Percentiles rank a stretch among this genome's conserved stretches.
phyloP scores from a whole-genome alignment of 768 basidiomycete genomes.

The Tremella mesenterica region DNA sequence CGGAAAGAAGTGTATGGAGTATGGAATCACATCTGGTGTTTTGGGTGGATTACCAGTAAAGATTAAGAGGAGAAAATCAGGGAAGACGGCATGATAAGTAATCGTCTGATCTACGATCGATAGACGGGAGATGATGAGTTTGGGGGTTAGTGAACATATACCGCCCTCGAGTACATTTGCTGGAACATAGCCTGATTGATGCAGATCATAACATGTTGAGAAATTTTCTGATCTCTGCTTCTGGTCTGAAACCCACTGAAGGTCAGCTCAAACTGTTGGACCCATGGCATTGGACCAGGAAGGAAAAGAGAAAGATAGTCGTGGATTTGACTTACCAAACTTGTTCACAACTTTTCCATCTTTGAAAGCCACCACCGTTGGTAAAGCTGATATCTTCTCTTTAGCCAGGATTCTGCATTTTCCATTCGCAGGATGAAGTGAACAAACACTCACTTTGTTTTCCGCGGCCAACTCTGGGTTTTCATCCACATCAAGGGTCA shows the following conservation, averaged over 20 bases:
- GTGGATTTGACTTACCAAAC: slow-evolving; percentile 26
- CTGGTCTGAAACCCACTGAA: slow-evolving; percentile 24
- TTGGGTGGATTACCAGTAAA: too few relatives aligned
- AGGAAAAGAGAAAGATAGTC: too few relatives aligned
- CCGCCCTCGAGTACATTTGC: too few relatives aligned
- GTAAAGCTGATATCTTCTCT: slow-evolving; percentile 30
- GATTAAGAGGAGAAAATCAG: too few relatives aligned
- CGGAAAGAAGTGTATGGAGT: too few relatives aligned
- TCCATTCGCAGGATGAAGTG: not conserved
- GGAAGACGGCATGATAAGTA: too few relatives aligned
- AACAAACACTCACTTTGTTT: slow-evolving; percentile 25
- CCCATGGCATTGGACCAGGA: too few relatives aligned
- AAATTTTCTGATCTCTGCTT: slow-evolving; percentile 33
- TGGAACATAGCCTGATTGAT: too few relatives aligned
- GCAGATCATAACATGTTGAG: slow-evolving; percentile 19
- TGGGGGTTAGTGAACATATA: too few relatives aligned
- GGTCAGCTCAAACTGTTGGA: not conserved
- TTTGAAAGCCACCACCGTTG: slow-evolving; percentile 40
- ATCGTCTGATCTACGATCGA: too few relatives aligned
- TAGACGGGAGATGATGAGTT: too few relatives aligned
- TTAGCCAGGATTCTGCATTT: not conserved
- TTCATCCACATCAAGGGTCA: slow-evolving; percentile 34
- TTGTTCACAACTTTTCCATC: slow-evolving; percentile 35
- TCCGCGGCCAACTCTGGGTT: slow-evolving; percentile 32
- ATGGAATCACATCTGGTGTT: too few relatives aligned